Evolutionary conservation across 1,284 basidiomycete species (phyloP).

Genomic region (Sanghuangporus sanghuang): DNA sequence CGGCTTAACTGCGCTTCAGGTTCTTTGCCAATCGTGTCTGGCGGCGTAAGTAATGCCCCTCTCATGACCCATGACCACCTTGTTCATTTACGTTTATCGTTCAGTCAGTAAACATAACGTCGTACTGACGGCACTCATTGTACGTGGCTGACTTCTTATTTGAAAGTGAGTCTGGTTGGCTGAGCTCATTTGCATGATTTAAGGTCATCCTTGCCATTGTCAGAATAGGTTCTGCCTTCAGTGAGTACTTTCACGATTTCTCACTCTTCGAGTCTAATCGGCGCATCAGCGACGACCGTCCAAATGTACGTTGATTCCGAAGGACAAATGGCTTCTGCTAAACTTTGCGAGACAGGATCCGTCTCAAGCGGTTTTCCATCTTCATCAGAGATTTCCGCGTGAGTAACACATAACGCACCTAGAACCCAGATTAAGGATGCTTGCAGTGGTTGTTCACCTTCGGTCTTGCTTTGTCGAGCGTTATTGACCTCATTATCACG

Average conservation of each 20-base stretch:
- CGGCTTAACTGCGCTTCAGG: neutral
- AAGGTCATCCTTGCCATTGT: conserved; percentile 10
- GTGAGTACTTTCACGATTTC: conserved; percentile 1
- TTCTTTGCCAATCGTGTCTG: conserved; percentile 18
- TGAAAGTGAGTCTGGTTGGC: neutral
- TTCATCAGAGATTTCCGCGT: conserved; percentile 17
- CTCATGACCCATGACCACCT: neutral
- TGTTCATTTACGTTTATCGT: neutral
- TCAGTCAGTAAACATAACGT: conserved; percentile 16
- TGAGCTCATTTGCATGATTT: neutral
- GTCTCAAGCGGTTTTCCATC: conserved; percentile 5
- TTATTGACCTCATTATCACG: conserved; percentile 17
- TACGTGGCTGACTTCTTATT: neutral
- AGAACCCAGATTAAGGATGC: neutral
- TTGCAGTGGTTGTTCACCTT: conserved; percentile 17
- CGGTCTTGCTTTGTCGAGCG: conserved; percentile 13
- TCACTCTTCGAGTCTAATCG: neutral
- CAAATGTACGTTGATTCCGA: conserved; percentile 8
- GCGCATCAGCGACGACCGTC: conserved; percentile 11
- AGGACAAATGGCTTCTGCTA: neutral
- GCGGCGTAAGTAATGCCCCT: conserved; percentile 3
- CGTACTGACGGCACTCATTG: conserved; percentile 8
- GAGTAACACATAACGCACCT: neutral
- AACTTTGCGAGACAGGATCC: conserved; percentile 9
- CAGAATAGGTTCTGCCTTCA: conserved; percentile 14